Percentiles rank a stretch among this genome's conserved stretches.
Conservation (phyloP, 2,329 filamentous ascomycete species). For the Clonostachys byssicola region DNA sequence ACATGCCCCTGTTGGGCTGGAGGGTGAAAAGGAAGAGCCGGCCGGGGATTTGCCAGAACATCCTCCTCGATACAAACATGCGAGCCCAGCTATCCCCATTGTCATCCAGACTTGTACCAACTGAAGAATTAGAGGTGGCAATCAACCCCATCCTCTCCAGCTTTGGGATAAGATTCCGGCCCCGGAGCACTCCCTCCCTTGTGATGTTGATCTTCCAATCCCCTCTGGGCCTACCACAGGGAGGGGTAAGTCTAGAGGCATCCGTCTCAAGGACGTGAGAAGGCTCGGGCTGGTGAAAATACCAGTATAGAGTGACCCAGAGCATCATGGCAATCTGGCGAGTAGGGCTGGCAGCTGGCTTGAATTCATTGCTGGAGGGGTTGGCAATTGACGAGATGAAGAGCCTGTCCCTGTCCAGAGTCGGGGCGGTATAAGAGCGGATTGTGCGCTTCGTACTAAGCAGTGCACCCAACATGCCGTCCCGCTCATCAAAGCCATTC, state of each 20-base stretch:
- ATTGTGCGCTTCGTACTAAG: constrained; percentile 8
- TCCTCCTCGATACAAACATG: constrained; percentile 77
- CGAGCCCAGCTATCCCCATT: constrained; percentile 64
- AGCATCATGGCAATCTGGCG: constrained; percentile 95
- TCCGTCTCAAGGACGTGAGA: constrained; percentile 57
- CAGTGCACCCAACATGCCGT: constrained; percentile 21
- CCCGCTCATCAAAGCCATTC: constrained; percentile 13
- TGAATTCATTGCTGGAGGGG: constrained; percentile 75
- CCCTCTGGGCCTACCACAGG: constrained; percentile 68
- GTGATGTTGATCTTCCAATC: constrained; percentile 86
- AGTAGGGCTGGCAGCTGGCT: constrained; percentile 74
- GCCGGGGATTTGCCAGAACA: constrained; percentile 91
- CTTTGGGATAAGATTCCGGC: constrained; percentile 79
- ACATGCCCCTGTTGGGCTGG: constrained; percentile 44
- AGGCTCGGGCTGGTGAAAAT: constrained; percentile 85
- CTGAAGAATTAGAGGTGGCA: constrained; percentile 68
- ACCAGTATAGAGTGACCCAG: constrained; percentile 94
- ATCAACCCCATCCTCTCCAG: constrained; percentile 91
- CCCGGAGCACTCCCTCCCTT: constrained; percentile 82
- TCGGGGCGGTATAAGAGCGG: constrained; percentile 61
- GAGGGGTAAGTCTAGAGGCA: constrained; percentile 61
- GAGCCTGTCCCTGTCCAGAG: constrained; percentile 72
- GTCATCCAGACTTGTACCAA: constrained; percentile 61
- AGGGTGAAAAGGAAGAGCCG: constrained; percentile 85
- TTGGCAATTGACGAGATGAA: constrained; percentile 92